A percentile compares a stretch with the other conserved stretches of the same genome.
Conservation (phyloP, 345 rosid species). For the Populus euphratica region DNA sequence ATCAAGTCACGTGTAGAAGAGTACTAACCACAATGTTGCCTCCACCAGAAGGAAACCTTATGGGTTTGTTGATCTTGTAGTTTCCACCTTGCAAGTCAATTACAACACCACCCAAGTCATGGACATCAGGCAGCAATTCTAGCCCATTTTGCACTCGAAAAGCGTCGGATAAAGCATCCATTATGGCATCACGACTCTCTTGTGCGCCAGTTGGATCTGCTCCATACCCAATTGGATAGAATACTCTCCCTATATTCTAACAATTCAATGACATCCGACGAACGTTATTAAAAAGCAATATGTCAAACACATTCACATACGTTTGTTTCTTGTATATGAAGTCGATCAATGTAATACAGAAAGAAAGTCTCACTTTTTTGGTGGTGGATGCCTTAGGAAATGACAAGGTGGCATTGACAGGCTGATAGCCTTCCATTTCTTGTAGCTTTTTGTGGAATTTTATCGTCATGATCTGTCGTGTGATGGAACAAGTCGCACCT, state of each 20-base stretch:
- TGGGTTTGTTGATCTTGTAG: constrained; percentile 55
- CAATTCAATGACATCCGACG: no score
- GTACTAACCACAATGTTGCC: constrained; percentile 57
- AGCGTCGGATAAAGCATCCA: constrained; percentile 55
- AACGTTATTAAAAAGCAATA: no score
- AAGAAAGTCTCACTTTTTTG: background rate
- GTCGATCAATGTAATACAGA: background rate
- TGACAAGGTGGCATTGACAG: background rate
- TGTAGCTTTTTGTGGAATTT: background rate
- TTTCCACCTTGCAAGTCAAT: constrained; percentile 73
- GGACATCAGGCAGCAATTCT: constrained; percentile 57
- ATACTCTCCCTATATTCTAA: constrained; percentile 35
- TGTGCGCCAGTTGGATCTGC: constrained; percentile 62
- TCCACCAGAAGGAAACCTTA: constrained; percentile 53
- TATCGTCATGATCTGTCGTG: background rate
- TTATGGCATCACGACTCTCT: constrained; percentile 62
- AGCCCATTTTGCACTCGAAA: constrained; percentile 33
- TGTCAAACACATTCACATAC: no score
- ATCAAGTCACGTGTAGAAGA: no score
- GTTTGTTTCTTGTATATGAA: background rate
- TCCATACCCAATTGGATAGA: constrained; percentile 58
- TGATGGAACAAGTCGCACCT: background rate
- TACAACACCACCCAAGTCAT: constrained; percentile 60
- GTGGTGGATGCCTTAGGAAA: background rate
- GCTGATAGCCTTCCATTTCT: background rate